phyloP scores from a whole-genome alignment of 2,329 filamentous ascomycete species.

The Alternaria triticina region DNA sequence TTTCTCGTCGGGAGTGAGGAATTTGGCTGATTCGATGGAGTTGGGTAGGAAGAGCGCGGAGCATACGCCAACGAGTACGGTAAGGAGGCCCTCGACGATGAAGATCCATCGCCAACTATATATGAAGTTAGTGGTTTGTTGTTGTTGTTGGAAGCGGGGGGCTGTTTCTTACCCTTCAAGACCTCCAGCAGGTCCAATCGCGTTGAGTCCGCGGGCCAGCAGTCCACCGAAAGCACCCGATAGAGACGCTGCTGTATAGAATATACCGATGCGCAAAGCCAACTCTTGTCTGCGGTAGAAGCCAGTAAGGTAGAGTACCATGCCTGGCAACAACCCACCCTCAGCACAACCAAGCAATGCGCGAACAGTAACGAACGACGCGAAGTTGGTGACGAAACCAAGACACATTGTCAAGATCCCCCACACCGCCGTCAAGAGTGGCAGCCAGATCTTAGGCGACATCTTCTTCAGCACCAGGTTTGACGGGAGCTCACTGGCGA shows the following conservation, averaged over 20 bases:
- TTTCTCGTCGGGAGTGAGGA: constrained; percentile 61
- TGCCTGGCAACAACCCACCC: constrained; percentile 70
- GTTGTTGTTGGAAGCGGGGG: not conserved
- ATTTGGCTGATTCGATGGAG: constrained; percentile 59
- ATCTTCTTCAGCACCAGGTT: constrained; percentile 69
- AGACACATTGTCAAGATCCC: constrained; percentile 65
- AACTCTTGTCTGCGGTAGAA: constrained; percentile 67
- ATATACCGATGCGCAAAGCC: constrained; percentile 68
- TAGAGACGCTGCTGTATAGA: constrained; percentile 71
- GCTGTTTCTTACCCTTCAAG: constrained; percentile 49
- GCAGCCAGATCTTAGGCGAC: constrained; percentile 66
- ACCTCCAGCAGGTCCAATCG: constrained; percentile 63
- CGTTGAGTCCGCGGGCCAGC: constrained; percentile 65
- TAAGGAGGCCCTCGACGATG: constrained; percentile 64
- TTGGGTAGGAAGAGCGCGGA: constrained; percentile 64
- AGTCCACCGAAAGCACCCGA: constrained; percentile 70
- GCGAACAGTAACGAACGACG: constrained; percentile 66
- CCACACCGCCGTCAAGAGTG: constrained; percentile 63
- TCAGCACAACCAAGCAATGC: constrained; percentile 68
- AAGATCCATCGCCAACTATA: constrained; percentile 67
- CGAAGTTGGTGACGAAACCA: constrained; percentile 61
- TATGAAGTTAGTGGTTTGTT: too few species aligned
- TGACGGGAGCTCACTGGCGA: constrained; percentile 67
- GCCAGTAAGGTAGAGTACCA: constrained; percentile 69
- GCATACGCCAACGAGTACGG: constrained; percentile 59